Base-by-base conservation (phyloP, 805 yeast species). In the Saturnispora mendoncae region DNA sequence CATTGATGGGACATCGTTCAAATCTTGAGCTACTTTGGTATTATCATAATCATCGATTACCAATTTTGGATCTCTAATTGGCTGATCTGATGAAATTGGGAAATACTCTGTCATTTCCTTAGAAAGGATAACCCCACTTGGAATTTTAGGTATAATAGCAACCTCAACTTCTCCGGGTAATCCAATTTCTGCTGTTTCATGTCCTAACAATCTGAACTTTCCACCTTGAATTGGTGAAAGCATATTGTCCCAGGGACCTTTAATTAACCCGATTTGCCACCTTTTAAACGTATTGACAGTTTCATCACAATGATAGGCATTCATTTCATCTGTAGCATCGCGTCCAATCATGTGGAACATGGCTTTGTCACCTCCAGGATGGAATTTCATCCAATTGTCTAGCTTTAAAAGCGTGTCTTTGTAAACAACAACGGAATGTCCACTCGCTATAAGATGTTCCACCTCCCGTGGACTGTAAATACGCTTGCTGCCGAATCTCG, bases 191-290 rank as follows among this genome's bases (percentile, higher is more conserved):
- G 26, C 24, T 8, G 28, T 28, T 24, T 57, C 61, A 2, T 33
- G 36, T 6, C 33, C 33, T 14, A 57, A 41, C 1, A 57, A 51
- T 17, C 65, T 53, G 53, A 64, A 78, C 19, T 43, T 46, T 1
- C 85, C 95, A 12, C 95, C 94, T 61, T 85, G 95, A 47, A 86
- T 84, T 1, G 96, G 96, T 4, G 96, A 95, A 26, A 83, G 56
- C 57, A 86, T 61, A 59, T 84, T 82, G 40, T 66, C 66, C 95
- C 95, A 86, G 8, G 65, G 64, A 44, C 66, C 58, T 42, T 78
- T 76, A 6, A 85, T 75, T 10, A 52, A 56, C 1, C 95, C 96
- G 12, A 86, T 69, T 42, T 64, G 71, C 72, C 73, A 87, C 30
- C 60, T 68, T n/a, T 56, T 52, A 57, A 84, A 80, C 0, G 60